Conservation (phyloP, 805 yeast species). For the Candida dajiaensis region DNA sequence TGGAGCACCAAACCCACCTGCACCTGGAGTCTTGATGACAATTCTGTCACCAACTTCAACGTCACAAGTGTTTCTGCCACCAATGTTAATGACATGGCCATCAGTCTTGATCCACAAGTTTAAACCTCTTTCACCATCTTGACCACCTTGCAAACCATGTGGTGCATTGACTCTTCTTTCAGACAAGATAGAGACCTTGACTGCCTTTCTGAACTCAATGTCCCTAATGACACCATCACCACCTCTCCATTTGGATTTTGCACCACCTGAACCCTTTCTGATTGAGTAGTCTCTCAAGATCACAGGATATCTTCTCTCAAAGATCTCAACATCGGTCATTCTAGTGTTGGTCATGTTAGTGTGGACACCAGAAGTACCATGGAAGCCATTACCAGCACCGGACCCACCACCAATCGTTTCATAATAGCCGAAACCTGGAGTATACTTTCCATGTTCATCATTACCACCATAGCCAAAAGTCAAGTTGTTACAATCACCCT, state of each 20-base stretch:
- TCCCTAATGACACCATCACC: conserved; percentile 88
- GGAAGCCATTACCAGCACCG: conserved; percentile 85
- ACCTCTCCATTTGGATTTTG: conserved; percentile 56
- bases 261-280: conserved; percentile 74
- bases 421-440: conserved; percentile 79
- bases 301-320: conserved; percentile 86
- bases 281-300: conserved; percentile 65
- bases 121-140: conserved; percentile 65
- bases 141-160: conserved; percentile 82
- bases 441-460: conserved; percentile 39
- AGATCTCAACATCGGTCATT: conserved; percentile 85
- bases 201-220: conserved; percentile 67
- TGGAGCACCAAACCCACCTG: conserved; percentile 66
- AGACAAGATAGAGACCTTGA: conserved; percentile 73
- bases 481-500: conserved; percentile 91
- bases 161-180: conserved; percentile 86
- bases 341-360: conserved; percentile 93
- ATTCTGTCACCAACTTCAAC: conserved; percentile 60
- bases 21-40: conserved; percentile 74
- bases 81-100: conserved; percentile 41
- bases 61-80: conserved; percentile 64
- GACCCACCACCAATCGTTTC: conserved; percentile 96
- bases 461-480: conserved; percentile 84
- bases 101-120: conserved; percentile 45
- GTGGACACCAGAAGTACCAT: conserved; percentile 86